Percentiles rank a stretch among this genome's conserved stretches.
These are phyloP conservation scores for Leucaena leucocephala DNA, from an alignment of 306 rosid genomes.

Conservation along the genomic window DNA sequence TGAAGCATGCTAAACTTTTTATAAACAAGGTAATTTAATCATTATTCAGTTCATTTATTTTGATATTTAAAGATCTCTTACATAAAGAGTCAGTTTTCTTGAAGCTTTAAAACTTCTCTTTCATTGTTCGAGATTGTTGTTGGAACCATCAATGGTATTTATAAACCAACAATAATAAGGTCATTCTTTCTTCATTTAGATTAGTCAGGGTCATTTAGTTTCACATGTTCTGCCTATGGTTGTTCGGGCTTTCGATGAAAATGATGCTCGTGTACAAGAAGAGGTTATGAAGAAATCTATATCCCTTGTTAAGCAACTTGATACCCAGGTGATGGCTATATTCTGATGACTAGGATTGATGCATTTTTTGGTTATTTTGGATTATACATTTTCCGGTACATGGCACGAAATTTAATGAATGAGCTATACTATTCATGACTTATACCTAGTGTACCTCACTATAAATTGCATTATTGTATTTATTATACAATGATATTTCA, in stretches of 20 bases:
- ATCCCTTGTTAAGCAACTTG: constrained; percentile 77
- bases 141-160: neutral
- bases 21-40: constrained; percentile 72
- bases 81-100: constrained; percentile 9
- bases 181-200: constrained; percentile 52
- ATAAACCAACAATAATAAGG: neutral
- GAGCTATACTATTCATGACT: no score
- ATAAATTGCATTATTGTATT: no score
- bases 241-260: constrained; percentile 89
- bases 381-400: no score
- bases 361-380: neutral
- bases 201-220: constrained; percentile 75
- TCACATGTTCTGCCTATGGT: constrained; percentile 90
- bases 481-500: constrained; percentile 4
- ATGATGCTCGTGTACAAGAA: constrained; percentile 90
- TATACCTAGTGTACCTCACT: no score
- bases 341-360: neutral
- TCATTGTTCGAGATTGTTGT: neutral
- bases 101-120: neutral
- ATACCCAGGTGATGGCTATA: constrained; percentile 68
- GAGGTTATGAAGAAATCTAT: constrained; percentile 86
- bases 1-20: constrained; percentile 86
- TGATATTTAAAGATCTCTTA: constrained; percentile 18
- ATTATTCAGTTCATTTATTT: constrained; percentile 26
- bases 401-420: no score